Evolutionary conservation across 495 filamentous ascomycete genomes (phyloP).

Genomic region (Viridothelium virens): DNA sequence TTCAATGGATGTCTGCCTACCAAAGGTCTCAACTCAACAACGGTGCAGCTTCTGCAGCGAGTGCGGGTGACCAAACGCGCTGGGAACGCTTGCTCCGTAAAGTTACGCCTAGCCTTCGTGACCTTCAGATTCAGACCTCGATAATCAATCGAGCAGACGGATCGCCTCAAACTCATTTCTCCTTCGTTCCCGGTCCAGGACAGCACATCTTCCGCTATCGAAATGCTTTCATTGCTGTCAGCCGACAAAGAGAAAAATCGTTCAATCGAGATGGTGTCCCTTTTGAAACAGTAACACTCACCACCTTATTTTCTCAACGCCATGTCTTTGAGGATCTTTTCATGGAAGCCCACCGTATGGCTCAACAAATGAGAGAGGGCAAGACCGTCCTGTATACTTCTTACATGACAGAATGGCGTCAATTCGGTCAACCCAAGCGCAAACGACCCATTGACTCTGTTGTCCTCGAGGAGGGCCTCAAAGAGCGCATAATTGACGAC

Average conservation of each 20-base stretch:
- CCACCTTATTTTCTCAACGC: conserved; percentile 79
- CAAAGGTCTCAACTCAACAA: conserved; percentile 48
- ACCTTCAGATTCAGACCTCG: conserved; percentile 60
- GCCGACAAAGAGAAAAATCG: conserved; percentile 72
- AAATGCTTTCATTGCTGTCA: conserved; percentile 76
- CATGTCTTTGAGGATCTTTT: conserved; percentile 83
- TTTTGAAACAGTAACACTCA: conserved; percentile 89
- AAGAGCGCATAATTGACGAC: conserved; percentile 76
- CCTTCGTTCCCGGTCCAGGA: conserved; percentile 84
- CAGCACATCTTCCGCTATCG: conserved; percentile 78
- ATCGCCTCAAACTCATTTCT: conserved; percentile 67
- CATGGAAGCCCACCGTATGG: conserved; percentile 70
- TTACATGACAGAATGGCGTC: conserved; percentile 69
- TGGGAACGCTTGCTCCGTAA: conserved; percentile 46
- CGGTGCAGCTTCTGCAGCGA: conserved; percentile 30
- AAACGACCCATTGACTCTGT: conserved; percentile 87
- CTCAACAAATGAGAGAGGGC: conserved; percentile 70
- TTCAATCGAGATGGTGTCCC: conserved; percentile 72
- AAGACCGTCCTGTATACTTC: conserved; percentile 89
- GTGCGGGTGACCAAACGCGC: conserved; percentile 34
- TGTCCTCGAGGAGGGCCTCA: conserved; percentile 75
- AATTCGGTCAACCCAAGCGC: conserved; percentile 77
- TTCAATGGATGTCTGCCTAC: conserved; percentile 86
- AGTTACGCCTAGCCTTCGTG: conserved; percentile 56
- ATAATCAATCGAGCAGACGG: conserved; percentile 54